A percentile compares a stretch with the other conserved stretches of the same genome.
These are phyloP conservation scores for Anisodus tanguticus DNA, from an alignment of 257 asterid species.

Conservation along the genomic window DNA sequence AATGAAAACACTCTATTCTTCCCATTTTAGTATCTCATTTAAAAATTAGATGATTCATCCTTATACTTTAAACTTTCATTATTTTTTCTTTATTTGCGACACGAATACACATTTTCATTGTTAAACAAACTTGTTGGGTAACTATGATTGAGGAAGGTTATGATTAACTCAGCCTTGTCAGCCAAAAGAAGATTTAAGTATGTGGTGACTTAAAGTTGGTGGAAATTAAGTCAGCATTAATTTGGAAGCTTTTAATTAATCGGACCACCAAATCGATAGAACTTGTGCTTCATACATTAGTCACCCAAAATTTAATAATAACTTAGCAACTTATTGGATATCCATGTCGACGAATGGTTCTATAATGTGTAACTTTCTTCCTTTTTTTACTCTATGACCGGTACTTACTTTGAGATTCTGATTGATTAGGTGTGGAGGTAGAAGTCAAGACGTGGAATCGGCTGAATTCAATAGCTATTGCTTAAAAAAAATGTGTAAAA, in stretches of 20 bases:
- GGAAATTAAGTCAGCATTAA: not conserved
- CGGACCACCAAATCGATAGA: not conserved
- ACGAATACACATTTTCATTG: not conserved
- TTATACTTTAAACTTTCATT: not conserved
- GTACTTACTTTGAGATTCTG: not conserved
- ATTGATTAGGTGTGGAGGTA: no score
- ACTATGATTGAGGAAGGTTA: not conserved
- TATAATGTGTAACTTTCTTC: not conserved
- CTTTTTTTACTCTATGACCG: not conserved
- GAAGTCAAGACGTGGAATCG: no score
- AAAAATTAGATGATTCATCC: not conserved
- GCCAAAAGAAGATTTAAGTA: not conserved
- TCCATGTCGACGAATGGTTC: not conserved
- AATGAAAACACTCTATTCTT: no score
- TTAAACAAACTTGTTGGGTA: not conserved
- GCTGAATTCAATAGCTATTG: no score
- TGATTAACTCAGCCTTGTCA: not conserved
- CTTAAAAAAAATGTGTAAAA: no score
- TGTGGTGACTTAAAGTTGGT: conserved; percentile 20
- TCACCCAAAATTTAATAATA: not conserved
- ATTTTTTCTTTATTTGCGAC: not conserved
- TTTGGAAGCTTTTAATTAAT: not conserved
- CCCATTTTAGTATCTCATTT: no score
- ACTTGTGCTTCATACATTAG: not conserved
- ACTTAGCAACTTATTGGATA: not conserved